Conservation (phyloP, 1,284 basidiomycete species). For the Ceratobasidium sp. region DNA sequence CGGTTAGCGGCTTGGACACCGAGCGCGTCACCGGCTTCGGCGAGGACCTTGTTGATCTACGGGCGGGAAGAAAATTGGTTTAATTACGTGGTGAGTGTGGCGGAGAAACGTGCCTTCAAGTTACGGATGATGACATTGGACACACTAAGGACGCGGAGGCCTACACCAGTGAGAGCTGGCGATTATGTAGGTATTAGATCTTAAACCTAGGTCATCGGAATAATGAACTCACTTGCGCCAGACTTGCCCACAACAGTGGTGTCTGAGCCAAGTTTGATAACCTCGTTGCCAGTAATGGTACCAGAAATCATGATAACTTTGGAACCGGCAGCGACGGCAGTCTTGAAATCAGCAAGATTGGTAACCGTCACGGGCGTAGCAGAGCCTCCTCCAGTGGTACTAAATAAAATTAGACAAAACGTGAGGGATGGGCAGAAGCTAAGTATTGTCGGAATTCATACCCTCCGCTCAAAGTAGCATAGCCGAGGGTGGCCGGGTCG, state of each 20-base stretch:
- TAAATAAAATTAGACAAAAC: background rate
- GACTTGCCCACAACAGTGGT: constrained; percentile 56
- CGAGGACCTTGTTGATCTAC: no score
- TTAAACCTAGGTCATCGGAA: background rate
- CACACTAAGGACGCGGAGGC: constrained; percentile 59
- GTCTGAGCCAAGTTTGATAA: constrained; percentile 60
- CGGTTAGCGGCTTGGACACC: constrained; percentile 58
- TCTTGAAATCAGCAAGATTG: background rate
- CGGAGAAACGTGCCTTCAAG: constrained; percentile 58
- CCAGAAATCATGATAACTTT: constrained; percentile 51
- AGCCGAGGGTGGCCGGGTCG: constrained; percentile 25
- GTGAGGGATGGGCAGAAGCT: background rate
- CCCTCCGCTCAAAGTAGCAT: constrained; percentile 10
- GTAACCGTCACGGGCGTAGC: constrained; percentile 7
- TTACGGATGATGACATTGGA: no score
- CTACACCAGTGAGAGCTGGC: constrained; percentile 56
- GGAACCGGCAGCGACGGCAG: background rate
- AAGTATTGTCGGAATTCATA: background rate
- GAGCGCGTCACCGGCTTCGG: constrained; percentile 61
- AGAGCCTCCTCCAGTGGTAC: constrained; percentile 2
- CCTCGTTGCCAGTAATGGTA: constrained; percentile 59
- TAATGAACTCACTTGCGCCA: constrained; percentile 48
- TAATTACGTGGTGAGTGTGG: background rate
- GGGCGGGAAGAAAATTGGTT: constrained; percentile 46
- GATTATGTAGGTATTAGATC: background rate